Evolutionary conservation across 1,284 basidiomycete genomes (phyloP), one percentile per base, ranked within the genome.

Genomic region (Naganishia sp.): DNA sequence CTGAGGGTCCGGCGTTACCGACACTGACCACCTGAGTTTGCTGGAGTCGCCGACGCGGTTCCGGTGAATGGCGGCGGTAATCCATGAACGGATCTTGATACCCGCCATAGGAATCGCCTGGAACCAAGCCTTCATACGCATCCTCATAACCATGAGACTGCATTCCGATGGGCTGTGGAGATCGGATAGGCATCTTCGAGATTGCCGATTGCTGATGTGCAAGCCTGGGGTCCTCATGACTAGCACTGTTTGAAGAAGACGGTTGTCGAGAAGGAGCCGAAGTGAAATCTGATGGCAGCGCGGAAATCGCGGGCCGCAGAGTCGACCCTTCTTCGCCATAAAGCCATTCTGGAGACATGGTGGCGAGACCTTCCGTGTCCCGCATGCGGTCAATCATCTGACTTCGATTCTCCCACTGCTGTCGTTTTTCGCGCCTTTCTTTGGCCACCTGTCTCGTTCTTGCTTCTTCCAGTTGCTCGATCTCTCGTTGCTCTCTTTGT

Each of bases 321-420:
- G 61, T 63, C 3, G 52, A 54, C 5, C 50, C 51, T 17, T 53
- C 52, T 51, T 47, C 51, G 6, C 50, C 51, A 54, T 63, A 63
- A 6, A 63, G 61, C 61, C 58, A 61, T 61, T 61, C 58, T 3
- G 61, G 61, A 35, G 61, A 47, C 61, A 54, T 53, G 45, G n/a
- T 54, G 13, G 50, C 61, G 41, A 53, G 52, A 54, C 61, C 52
- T 6, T 53, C 61, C 9, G 45, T 53, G 32, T 53, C 51, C 2
- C 61, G 61, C 61, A 45, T 32, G 15, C 52, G 41, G 15, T 63
- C 57, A n/a, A 66, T 23, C 57, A 65, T 65, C n/a, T 65, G 63
- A 28, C 52, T 52, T 49, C 60, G 43, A 43, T 58, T 69, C 52
- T 69, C 68, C 65, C 64, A 69, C 25, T 63, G 63, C 11, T 55